Evolutionary conservation across 202 grass and related monocot species (phyloP), one percentile per base, ranked within the genome.

Genomic region (Saccharum hybrid): DNA sequence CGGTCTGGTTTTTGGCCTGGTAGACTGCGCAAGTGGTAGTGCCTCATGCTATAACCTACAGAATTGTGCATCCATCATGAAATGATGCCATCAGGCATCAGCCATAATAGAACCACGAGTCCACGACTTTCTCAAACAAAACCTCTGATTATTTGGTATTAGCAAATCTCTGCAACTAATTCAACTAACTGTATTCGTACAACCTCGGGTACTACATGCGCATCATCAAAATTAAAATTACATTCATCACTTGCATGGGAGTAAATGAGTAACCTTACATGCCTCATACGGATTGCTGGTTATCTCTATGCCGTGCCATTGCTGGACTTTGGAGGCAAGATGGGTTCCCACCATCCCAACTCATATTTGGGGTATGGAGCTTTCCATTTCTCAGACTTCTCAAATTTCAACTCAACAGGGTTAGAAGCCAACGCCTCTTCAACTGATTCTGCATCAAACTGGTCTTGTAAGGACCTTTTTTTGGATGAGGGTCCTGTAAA

Each of bases 351-450:
- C 96, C 96, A 96, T 34, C 96, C 96, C 52, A 77, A 96, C 39
- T 96, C 88, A 19, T 96, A 94, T 86, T 99, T 99, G 13, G 89
- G 85, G 59, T 99, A 94, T 18, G 96, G 96, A 63, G 96, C 91
- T 46, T 76, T 94, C 96, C 93, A 99, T 75, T 90, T 94, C 6
- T 88, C 84, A 67, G 91, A 91, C 31, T 94, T 86, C 4, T 94
- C 90, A 82, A 99, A 99, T 56, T 94, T 81, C 69, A 99, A 76
- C 23, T 96, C 88, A 21, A 71, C 81, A 15, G 93, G 89, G 63
- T 89, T 96, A 77, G 76, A 92, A 77, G 87, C 76, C 84, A 96
- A 76, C 64, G 93, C 93, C 76, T 96, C 91, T 56, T 96, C 83
- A 34, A 78, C 49, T 56, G 89, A 89, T 80, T 91, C 86, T 72